Evolutionary conservation across 176 grass and related monocot genomes (phyloP), one percentile per base, ranked within the genome.

Genomic region (Phyllostachys edulis): DNA sequence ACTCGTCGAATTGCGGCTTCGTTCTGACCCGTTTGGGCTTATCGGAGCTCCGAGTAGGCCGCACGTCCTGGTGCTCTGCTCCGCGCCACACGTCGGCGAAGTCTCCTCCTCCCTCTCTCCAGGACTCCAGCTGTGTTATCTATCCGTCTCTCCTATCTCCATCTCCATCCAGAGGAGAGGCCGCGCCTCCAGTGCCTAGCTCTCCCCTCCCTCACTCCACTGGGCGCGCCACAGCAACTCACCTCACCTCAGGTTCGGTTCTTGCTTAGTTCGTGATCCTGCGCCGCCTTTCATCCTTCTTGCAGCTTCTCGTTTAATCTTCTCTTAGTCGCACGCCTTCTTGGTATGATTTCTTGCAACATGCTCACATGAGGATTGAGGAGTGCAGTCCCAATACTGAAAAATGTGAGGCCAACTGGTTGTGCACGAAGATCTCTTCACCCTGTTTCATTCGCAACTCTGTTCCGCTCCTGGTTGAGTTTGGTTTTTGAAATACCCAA

Each of bases 51-150:
- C 13, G 20, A 9, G 7, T 63, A n/a, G 52, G 18, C 69, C 69
- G 26, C 32, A 21, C 50, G 73, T 13, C 5, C 45, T 36, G 67
- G 40, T 44, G 77, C 69, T 80, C 37, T 44, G 77, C 69, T 80
- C 77, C 85, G 77, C 73, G 80, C 80, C 78, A 75, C 78, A 75
- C 39, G 34, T 71, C 63, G 9, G 70, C 5, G 26, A 29, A 63
- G 12, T 7, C 82, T 70, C 4, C 45, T 17, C 24, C 63, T 59
- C 41, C 29, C 32, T 46, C 84, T 2, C 61, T 40, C 38, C 38
- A 63, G 62, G 56, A 34, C 32, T 34, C 55, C 11, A 27, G 5
- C 11, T 38, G 55, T 18, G 10, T 29, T 80, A 80, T 87, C 82
- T 80, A 80, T 87, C 82, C 62, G 17, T 34, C 52, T n/a, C 63